Evolutionary conservation across 2,329 filamentous ascomycete species (phyloP), one percentile per base, ranked within the genome.

Genomic region (Aspergillus niger): DNA sequence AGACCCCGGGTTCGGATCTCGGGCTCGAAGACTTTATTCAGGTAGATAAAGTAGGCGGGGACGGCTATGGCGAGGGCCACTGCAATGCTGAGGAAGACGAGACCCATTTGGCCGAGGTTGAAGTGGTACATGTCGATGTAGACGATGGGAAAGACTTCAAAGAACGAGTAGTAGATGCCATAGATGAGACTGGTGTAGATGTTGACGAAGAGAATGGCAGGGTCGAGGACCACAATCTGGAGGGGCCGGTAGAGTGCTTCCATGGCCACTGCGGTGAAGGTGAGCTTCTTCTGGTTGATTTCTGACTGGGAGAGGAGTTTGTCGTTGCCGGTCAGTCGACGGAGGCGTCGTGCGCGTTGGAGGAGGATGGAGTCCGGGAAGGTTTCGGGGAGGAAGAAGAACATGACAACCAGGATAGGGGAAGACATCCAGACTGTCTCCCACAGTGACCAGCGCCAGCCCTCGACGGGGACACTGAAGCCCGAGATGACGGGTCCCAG

Each of bases 131-230:
- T 77, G 22, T 79, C 80, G 2, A 81, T 79, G 69, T 86, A 89
- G 52, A 89, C 85, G 24, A 88, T 76, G 3, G 86, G 86, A 72
- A 89, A 89, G n/a, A 83, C 83, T 67, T 89, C 86, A 69, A 89
- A 89, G 72, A 83, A 89, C 15, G 77, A 77, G 63, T 83, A 83
- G 58, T 76, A 76, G 15, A 77, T 75, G 24, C 67, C 74, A 58
- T 77, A 89, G 65, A 85, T 82, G 65, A 89, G 81, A 57, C 82
- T 82, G 3, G 83, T 85, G 73, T 89, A 89, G 39, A 87, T 58
- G 67, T 86, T 84, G 1, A 85, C 81, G 72, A 89, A 88, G 5
- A 84, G 71, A 2, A 89, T 81, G 10, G 86, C 83, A 0, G 86
- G 86, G 59, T 88, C 86, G 69, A 85, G 83, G 69, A 87, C 63